A percentile compares a stretch with the other conserved stretches of the same genome.
phyloP scores from a whole-genome alignment of 306 rosid species.

The Malus orientalis region DNA sequence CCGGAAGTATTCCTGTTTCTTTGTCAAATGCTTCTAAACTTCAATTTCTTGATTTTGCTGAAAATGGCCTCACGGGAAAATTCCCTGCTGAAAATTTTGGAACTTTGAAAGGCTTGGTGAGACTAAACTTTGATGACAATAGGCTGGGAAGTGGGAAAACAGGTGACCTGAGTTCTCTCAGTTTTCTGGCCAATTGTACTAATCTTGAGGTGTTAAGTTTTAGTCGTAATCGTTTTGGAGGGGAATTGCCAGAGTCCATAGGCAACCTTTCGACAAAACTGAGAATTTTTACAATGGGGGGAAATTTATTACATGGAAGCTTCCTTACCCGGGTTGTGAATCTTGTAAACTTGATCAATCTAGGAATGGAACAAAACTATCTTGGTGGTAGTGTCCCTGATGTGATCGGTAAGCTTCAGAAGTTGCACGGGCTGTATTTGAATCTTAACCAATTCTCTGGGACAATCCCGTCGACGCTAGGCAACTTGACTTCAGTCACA shows the following conservation, averaged over 20 bases:
- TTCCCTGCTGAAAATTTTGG: slow-evolving; percentile 31
- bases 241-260: slow-evolving; percentile 23
- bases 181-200: slow-evolving; percentile 26
- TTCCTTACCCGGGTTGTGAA: slow-evolving; percentile 20
- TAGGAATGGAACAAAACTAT: slow-evolving; percentile 12
- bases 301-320: slow-evolving; percentile 19
- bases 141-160: slow-evolving; percentile 24
- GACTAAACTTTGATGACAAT: slow-evolving; percentile 24
- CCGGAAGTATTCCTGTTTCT: slow-evolving; percentile 35
- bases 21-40: slow-evolving; percentile 40
- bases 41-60: slow-evolving; percentile 24
- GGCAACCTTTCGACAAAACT: slow-evolving; percentile 23
- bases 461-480: slow-evolving; percentile 15
- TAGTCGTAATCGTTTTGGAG: slow-evolving; percentile 5
- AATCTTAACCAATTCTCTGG: slow-evolving; percentile 2
- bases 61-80: slow-evolving; percentile 25
- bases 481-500: slow-evolving; percentile 22
- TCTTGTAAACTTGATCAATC: slow-evolving; percentile 10
- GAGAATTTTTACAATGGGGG: not conserved
- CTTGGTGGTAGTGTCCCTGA: slow-evolving; percentile 20
- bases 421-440: not conserved
- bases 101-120: slow-evolving; percentile 17
- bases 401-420: slow-evolving; percentile 20
- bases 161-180: slow-evolving; percentile 18
- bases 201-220: slow-evolving; percentile 13